Evolutionary conservation across 2,329 filamentous ascomycete genomes (phyloP).

Genomic region (Taxawa tesnikishii): DNA sequence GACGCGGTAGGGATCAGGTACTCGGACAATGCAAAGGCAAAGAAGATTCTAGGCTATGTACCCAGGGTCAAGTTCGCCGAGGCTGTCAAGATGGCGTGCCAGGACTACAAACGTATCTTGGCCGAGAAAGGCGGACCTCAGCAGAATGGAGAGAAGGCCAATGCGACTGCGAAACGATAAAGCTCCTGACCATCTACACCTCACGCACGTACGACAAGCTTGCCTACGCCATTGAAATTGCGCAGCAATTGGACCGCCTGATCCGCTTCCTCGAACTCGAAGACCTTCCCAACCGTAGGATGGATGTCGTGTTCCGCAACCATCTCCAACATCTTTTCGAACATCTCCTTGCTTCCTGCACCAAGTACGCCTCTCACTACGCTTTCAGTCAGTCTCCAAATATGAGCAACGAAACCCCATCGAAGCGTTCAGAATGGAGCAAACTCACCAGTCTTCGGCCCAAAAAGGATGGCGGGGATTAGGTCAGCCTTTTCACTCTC

Average conservation of each 20-base stretch:
- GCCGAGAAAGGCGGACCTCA: slow-evolving; percentile 3
- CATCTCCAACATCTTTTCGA: slow-evolving; percentile 30
- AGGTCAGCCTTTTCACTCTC: slow-evolving; percentile 8
- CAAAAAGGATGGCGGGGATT: slow-evolving; percentile 40
- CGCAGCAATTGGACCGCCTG: slow-evolving; percentile 30
- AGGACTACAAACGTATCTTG: slow-evolving; percentile 15
- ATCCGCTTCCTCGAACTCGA: slow-evolving; percentile 28
- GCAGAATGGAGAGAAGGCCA: not conserved
- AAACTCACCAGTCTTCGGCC: slow-evolving; percentile 29
- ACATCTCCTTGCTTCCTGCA: slow-evolving; percentile 32
- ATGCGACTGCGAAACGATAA: too few species aligned
- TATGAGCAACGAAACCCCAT: not conserved
- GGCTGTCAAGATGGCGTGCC: slow-evolving; percentile 35
- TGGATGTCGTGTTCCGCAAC: slow-evolving; percentile 28
- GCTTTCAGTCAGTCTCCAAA: too few species aligned
- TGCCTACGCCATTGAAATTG: slow-evolving; percentile 23
- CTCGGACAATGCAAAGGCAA: slow-evolving; percentile 40
- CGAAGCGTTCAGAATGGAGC: not conserved
- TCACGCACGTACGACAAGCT: slow-evolving; percentile 13
- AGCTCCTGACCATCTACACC: too few species aligned
- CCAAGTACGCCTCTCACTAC: slow-evolving; percentile 11
- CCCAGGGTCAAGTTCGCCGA: slow-evolving; percentile 39
- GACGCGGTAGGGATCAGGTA: slow-evolving; percentile 43
- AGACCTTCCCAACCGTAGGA: slow-evolving; percentile 28
- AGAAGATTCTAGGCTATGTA: slow-evolving; percentile 38